Conservation (phyloP, 345 rosid species). For the Brassica rapa region DNA sequence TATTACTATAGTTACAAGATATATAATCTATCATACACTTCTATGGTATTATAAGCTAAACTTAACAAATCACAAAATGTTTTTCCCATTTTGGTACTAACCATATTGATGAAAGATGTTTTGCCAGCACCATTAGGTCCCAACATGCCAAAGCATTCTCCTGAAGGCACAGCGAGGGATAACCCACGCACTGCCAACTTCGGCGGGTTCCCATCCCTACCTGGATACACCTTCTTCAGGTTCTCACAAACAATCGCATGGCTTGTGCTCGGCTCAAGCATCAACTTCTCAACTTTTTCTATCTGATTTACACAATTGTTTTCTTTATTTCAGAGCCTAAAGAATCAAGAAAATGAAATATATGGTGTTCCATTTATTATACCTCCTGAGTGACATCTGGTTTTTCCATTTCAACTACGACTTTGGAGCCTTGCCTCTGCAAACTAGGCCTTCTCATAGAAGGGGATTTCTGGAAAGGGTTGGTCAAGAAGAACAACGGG, state of each 20-base stretch:
- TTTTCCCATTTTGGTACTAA: slow-evolving; percentile 35
- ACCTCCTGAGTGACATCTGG: slow-evolving; percentile 91
- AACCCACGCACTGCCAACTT: slow-evolving; percentile 83
- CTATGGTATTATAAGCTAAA: no score
- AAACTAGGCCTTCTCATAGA: slow-evolving; percentile 57
- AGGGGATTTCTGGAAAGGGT: slow-evolving; percentile 45
- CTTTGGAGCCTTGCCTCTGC: slow-evolving; percentile 69
- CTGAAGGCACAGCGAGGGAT: slow-evolving; percentile 86
- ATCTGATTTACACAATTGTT: slow-evolving; percentile 44
- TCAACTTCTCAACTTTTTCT: slow-evolving; percentile 70
- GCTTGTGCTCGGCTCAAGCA: slow-evolving; percentile 54
- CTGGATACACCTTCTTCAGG: slow-evolving; percentile 79
- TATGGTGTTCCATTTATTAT: slow-evolving; percentile 11
- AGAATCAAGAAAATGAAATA: slow-evolving; percentile 3
- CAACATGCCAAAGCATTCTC: slow-evolving; percentile 96
- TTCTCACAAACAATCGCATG: slow-evolving; percentile 69
- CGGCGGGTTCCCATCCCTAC: slow-evolving; percentile 87
- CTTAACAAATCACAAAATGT: no score
- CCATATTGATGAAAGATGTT: slow-evolving; percentile 93
- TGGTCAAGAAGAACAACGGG: slow-evolving; percentile 57
- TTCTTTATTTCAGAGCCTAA: not conserved
- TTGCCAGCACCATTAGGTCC: slow-evolving; percentile 99
- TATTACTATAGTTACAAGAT: not conserved
- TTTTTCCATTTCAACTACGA: slow-evolving; percentile 73
- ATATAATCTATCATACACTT: not conserved